Evolutionary conservation across 768 basidiomycete genomes (phyloP), one percentile per base, ranked within the genome.

Genomic region (Lyophyllum decastes): DNA sequence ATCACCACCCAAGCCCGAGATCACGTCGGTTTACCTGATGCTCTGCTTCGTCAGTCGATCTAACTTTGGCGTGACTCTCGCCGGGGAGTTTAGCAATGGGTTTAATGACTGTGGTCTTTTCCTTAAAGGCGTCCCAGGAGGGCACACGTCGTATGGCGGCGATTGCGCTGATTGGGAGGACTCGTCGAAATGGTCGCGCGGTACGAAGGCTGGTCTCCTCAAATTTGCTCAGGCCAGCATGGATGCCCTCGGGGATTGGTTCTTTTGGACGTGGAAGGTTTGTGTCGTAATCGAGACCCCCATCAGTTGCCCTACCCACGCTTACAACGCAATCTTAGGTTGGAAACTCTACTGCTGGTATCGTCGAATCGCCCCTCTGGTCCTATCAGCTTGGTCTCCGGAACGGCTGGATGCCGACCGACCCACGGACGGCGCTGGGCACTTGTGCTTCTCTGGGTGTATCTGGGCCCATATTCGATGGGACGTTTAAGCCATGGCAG

Each of bases 31-130:
- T 51, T 43, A 11, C 21, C 61, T 63, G 43, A 61, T 61, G 12
- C 8, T 44, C 30, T 50, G 51, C 47, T 45, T 52, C 9, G 40
- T 24, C 35, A 68, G 66, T 57, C 66, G 63, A 57, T 49, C 58
- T 26, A 43, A 60, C 43, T 91, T 90, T 62, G 92, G 92, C 12
- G 71, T 92, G 43, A 85, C 85, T 7, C 63, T 87, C 22, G 84
- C 87, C 0, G 91, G 89, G 44, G 91, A 94, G 71, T 93, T 86
- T 70, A 87, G 86, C 57, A 77, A 80, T 16, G 88, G 82, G 16
- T 77, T 73, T 67, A 89, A 87, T 66, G 75, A 81, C 46, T 90
- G 89, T 61, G 87, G 65, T 8, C 61, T 66, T 19, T 68, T 60
- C 57, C 58, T 68, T 40, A 63, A 43, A 27, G 67, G 67, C 0